A percentile compares a stretch with the other conserved stretches of the same genome.
Conservation (phyloP, 164 flowering plant genomes). For the Kingdonia uniflora region DNA sequence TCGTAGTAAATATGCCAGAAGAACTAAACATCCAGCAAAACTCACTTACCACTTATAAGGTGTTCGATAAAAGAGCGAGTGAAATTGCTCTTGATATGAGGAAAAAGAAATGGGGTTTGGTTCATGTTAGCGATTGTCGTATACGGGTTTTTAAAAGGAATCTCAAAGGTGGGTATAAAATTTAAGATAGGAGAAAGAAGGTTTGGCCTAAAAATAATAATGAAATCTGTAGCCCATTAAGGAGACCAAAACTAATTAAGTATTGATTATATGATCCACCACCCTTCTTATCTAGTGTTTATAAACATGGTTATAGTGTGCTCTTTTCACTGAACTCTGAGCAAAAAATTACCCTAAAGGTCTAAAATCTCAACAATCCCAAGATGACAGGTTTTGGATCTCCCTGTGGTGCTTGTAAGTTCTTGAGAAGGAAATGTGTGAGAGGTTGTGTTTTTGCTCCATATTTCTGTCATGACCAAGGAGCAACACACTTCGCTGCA, state of each 20-base stretch:
- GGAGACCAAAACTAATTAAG: constrained; percentile 42
- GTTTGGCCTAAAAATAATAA: constrained; percentile 21
- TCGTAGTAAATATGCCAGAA: too few species aligned
- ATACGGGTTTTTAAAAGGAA: constrained; percentile 32
- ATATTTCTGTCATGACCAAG: constrained; percentile 84
- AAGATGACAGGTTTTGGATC: constrained; percentile 69
- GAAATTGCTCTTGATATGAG: too few species aligned
- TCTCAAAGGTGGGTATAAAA: constrained; percentile 26
- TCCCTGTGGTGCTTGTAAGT: constrained; percentile 96
- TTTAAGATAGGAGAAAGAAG: constrained; percentile 18
- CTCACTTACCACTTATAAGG: too few species aligned
- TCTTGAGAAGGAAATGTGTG: constrained; percentile 78
- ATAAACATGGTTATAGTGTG: constrained; percentile 29
- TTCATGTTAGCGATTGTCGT: constrained; percentile 34
- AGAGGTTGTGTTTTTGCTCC: constrained; percentile 92
- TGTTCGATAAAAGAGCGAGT: too few species aligned
- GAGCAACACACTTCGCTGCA: constrained; percentile 72
- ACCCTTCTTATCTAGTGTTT: constrained; percentile 29
- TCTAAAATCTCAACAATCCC: neutral
- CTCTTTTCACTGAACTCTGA: constrained; percentile 11
- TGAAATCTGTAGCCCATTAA: constrained; percentile 54
- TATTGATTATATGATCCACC: constrained; percentile 33
- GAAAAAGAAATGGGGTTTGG: constrained; percentile 28
- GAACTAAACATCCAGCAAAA: too few species aligned
- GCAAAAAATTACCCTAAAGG: neutral